Evolutionary conservation across 2,329 filamentous ascomycete species (phyloP).

Genomic region (Triangularia verruculosa): DNA sequence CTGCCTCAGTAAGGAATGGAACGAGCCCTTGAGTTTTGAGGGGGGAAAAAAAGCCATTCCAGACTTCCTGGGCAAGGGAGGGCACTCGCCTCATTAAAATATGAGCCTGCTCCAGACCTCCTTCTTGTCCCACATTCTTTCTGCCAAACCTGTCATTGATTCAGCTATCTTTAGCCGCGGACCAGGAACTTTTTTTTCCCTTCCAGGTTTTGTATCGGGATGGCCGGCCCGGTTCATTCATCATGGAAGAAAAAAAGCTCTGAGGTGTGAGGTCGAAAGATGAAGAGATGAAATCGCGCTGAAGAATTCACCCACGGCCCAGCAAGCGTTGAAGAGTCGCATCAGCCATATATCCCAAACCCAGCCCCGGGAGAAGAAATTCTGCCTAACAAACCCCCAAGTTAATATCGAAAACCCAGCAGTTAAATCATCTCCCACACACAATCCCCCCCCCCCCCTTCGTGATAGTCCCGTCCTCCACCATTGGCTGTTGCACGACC

Average conservation of each 20-base stretch:
- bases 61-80: conserved; percentile 7
- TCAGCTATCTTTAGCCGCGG: conserved; percentile 24
- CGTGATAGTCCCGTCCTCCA: not conserved
- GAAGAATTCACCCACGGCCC: not conserved
- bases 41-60: not conserved
- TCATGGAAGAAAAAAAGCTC: too few species aligned
- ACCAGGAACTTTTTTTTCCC: not conserved
- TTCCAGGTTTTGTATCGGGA: conserved; percentile 1
- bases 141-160: not conserved
- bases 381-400: conserved; percentile 1
- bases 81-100: conserved; percentile 17
- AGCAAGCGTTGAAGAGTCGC: not conserved
- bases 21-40: conserved; percentile 13
- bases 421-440: not conserved
- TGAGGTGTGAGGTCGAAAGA: too few species aligned
- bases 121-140: conserved; percentile 10
- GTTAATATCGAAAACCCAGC: not conserved
- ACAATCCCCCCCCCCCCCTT: not conserved
- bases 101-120: conserved; percentile 7
- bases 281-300: too few species aligned
- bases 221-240: not conserved
- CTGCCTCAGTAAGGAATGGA: conserved; percentile 24
- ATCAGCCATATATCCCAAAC: conserved; percentile 12
- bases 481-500: not conserved
- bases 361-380: conserved; percentile 13